Evolutionary conservation across 345 rosid genomes (phyloP).

Genomic region (Dipteronia dyeriana): DNA sequence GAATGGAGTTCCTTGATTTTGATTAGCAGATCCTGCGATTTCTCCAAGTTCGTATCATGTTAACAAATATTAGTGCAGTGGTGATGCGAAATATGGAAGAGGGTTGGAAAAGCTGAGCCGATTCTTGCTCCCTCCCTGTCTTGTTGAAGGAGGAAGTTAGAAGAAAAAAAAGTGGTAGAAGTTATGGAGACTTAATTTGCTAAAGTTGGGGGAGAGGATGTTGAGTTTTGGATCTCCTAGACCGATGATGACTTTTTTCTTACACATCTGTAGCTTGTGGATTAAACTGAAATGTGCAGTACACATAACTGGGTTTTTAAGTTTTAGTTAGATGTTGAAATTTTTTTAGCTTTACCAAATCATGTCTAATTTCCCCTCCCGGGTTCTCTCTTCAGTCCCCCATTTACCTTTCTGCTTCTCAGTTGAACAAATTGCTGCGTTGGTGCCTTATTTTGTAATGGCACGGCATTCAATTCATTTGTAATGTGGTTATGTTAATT

Average conservation of each 20-base stretch:
- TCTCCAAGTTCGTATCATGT: slow-evolving; percentile 15
- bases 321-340: slow-evolving; percentile 14
- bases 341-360: slow-evolving; percentile 3
- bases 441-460: slow-evolving; percentile 34
- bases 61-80: slow-evolving; percentile 31
- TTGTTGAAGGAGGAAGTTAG: slow-evolving; percentile 15
- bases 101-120: slow-evolving; percentile 12
- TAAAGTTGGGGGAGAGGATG: slow-evolving; percentile 14
- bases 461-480: slow-evolving; percentile 24
- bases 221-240: slow-evolving; percentile 13
- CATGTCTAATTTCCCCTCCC: neutral
- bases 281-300: slow-evolving; percentile 10
- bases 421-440: slow-evolving; percentile 15
- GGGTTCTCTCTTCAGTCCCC: neutral
- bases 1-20: slow-evolving; percentile 72
- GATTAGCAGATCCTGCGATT: slow-evolving; percentile 31
- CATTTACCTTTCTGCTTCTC: slow-evolving; percentile 8
- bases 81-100: slow-evolving; percentile 15
- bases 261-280: slow-evolving; percentile 3
- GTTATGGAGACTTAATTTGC: slow-evolving; percentile 15
- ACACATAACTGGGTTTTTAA: slow-evolving; percentile 14
- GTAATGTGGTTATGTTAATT: slow-evolving; percentile 17
- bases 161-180: slow-evolving; percentile 2
- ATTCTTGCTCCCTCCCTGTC: slow-evolving; percentile 9
- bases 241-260: slow-evolving; percentile 9